These are phyloP conservation scores for Cyclotella sp. DNA, from an alignment of 108 stramenopile genomes.

Conservation along the genomic window DNA sequence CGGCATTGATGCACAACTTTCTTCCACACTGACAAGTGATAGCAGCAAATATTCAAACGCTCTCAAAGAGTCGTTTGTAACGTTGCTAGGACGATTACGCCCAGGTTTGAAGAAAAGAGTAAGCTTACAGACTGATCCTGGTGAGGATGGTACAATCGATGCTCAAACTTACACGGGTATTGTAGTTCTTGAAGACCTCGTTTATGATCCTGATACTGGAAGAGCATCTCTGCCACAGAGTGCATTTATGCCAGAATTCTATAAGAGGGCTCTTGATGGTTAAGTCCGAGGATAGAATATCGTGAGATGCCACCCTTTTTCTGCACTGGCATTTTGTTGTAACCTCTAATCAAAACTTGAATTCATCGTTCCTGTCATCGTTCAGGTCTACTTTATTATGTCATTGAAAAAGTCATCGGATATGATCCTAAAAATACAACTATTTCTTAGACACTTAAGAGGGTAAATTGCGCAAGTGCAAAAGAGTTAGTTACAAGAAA, in stretches of 20 bases:
- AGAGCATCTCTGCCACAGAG: constrained; percentile 35
- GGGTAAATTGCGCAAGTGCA: too few relatives aligned
- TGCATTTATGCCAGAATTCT: constrained; percentile 32
- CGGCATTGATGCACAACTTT: constrained; percentile 30
- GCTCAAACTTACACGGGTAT: constrained; percentile 51
- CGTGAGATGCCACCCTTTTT: too few relatives aligned
- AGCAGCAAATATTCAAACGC: background rate
- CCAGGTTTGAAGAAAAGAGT: background rate
- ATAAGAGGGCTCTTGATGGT: background rate
- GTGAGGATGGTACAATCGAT: constrained; percentile 21
- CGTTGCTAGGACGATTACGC: background rate
- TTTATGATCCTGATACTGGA: constrained; percentile 30
- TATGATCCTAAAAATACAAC: too few relatives aligned
- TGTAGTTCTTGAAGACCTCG: constrained; percentile 36
- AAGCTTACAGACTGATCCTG: constrained; percentile 14
- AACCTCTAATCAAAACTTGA: too few relatives aligned
- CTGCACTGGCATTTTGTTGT: too few relatives aligned
- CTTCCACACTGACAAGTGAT: background rate
- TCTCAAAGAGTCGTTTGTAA: background rate
- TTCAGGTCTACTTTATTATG: too few relatives aligned
- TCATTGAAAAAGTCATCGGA: too few relatives aligned
- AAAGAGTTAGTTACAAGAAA: too few relatives aligned
- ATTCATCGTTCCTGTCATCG: too few relatives aligned
- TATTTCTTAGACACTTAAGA: too few relatives aligned
- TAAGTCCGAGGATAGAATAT: too few relatives aligned